Conservation (phyloP, 805 yeast genomes). For the Yamadazyma sp. region DNA sequence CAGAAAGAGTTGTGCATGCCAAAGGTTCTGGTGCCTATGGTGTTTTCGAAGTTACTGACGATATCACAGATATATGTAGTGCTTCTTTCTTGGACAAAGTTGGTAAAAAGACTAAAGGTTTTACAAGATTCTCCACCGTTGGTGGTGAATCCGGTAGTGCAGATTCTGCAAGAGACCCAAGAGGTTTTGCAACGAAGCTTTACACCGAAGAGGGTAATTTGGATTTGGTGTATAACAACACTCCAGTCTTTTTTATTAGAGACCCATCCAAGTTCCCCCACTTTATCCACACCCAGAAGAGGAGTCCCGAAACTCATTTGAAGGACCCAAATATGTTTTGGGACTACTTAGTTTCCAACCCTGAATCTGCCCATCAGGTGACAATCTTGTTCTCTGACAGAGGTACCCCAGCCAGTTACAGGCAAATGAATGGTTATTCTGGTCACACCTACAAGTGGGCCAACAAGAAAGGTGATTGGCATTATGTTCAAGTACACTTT, state of each 20-base stretch:
- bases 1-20: constrained; percentile 92
- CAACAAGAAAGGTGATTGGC: constrained; percentile 72
- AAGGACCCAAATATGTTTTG: constrained; percentile 82
- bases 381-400: constrained; percentile 73
- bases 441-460: constrained; percentile 85
- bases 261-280: constrained; percentile 86
- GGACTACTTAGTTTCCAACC: constrained; percentile 76
- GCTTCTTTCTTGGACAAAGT: constrained; percentile 69
- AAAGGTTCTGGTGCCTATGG: constrained; percentile 93
- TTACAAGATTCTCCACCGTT: constrained; percentile 81
- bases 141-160: constrained; percentile 85
- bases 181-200: constrained; percentile 79
- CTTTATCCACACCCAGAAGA: constrained; percentile 86
- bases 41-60: constrained; percentile 82
- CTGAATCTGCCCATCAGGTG: constrained; percentile 74
- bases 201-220: constrained; percentile 83
- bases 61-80: constrained; percentile 67
- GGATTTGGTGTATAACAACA: constrained; percentile 84
- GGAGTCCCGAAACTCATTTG: constrained; percentile 78
- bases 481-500: constrained; percentile 76
- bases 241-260: constrained; percentile 82
- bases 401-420: constrained; percentile 74
- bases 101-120: constrained; percentile 77
- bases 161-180: constrained; percentile 83
- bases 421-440: constrained; percentile 83